A percentile compares a stretch with the other conserved stretches of the same genome.
phyloP scores from a whole-genome alignment of 805 yeast genomes.

The Metschnikowia proteae region DNA sequence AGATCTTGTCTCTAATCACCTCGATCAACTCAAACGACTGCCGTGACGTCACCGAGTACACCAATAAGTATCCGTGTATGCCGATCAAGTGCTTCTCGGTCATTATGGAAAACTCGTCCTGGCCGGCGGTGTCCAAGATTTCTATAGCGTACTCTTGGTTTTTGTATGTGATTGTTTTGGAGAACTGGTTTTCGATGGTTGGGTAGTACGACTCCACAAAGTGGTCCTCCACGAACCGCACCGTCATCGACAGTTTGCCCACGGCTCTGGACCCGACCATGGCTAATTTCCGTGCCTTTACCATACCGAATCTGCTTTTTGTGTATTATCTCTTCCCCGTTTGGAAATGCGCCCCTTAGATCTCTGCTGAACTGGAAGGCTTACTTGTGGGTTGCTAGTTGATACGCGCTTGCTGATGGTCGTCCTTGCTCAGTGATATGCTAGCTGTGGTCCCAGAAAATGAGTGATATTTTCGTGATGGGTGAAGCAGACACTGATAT shows the following conservation, averaged over 20 bases:
- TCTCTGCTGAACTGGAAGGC: too few species aligned
- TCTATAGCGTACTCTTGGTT: constrained; percentile 78
- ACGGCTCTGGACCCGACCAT: constrained; percentile 86
- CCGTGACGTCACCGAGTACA: constrained; percentile 76
- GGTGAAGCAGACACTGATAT: not conserved
- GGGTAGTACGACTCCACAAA: constrained; percentile 89
- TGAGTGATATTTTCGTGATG: too few species aligned
- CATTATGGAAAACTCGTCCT: constrained; percentile 81
- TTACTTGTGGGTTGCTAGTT: too few species aligned
- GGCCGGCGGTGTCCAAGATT: constrained; percentile 90
- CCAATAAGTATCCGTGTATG: constrained; percentile 77
- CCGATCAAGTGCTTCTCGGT: constrained; percentile 77
- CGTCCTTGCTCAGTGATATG: too few species aligned
- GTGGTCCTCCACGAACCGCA: constrained; percentile 81
- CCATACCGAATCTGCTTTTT: constrained; percentile 21
- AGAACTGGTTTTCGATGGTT: constrained; percentile 82
- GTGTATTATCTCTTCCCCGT: not conserved
- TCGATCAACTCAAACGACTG: constrained; percentile 74
- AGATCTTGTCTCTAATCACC: constrained; percentile 76
- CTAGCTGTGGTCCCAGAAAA: too few species aligned
- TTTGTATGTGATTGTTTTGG: constrained; percentile 62
- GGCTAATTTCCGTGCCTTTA: constrained; percentile 69
- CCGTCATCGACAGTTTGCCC: constrained; percentile 82
- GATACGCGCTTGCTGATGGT: too few species aligned
- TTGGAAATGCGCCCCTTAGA: too few species aligned